These are phyloP conservation scores for Pythium dissimile DNA, from an alignment of 352 stramenopile genomes.

Conservation along the genomic window DNA sequence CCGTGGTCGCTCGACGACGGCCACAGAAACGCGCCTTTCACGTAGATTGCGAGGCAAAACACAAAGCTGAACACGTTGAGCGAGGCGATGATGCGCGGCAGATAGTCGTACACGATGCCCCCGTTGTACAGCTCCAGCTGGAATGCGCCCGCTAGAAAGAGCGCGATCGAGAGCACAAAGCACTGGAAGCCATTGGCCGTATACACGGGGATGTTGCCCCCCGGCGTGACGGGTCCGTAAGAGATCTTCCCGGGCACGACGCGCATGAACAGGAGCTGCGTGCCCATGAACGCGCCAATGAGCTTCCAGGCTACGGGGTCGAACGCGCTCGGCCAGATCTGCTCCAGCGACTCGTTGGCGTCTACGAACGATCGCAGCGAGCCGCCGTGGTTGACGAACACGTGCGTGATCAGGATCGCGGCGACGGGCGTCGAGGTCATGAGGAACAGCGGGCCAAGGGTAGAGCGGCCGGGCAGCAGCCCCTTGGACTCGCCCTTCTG, in stretches of 20 bases:
- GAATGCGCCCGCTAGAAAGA: constrained; percentile 64
- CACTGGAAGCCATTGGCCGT: constrained; percentile 92
- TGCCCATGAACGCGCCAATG: constrained; percentile 84
- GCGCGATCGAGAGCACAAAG: constrained; percentile 84
- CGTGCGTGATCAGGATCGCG: constrained; percentile 81
- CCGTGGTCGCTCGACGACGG: constrained; percentile 90
- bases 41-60: constrained; percentile 90
- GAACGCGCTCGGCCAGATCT: constrained; percentile 84
- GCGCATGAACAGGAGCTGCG: constrained; percentile 90
- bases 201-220: constrained; percentile 89
- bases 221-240: constrained; percentile 79
- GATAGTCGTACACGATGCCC: constrained; percentile 84
- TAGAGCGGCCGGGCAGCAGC: constrained; percentile 75
- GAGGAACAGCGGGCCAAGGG: constrained; percentile 85
- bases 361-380: constrained; percentile 36
- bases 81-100: constrained; percentile 84
- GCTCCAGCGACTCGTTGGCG: constrained; percentile 42
- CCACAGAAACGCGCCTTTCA: constrained; percentile 89
- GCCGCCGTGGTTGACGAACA: constrained; percentile 57
- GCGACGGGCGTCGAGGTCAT: constrained; percentile 83
- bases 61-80: constrained; percentile 95
- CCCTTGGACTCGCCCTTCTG: constrained; percentile 61
- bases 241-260: constrained; percentile 87
- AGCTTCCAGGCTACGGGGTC: constrained; percentile 87
- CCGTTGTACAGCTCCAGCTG: constrained; percentile 52